Evolutionary conservation across 2,329 filamentous ascomycete species (phyloP), one percentile per base, ranked within the genome.

Genomic region (Penicillium sp.): DNA sequence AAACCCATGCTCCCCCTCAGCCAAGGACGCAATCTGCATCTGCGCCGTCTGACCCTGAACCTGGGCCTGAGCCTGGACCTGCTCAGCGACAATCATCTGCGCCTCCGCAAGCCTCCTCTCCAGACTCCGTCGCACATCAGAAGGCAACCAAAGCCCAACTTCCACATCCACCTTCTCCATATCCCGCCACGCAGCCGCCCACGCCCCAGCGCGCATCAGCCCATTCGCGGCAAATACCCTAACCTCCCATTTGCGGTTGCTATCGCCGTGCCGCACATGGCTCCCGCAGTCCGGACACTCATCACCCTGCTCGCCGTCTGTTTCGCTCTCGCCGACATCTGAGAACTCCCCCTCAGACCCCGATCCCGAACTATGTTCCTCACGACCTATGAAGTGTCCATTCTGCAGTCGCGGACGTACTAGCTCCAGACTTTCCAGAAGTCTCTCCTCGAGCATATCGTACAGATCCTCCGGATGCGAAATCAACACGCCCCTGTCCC

Each of bases 131-230:
- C 77, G 72, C 9, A 80, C 58, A 9, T 78, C 75, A 3, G 79
- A 75, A 2, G 76, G 75, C 22, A 84, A 72, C 76, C 78, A 81
- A 3, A 93, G 87, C 61, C 88, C 82, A 44, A 99, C 82, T 69
- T 97, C 92, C 1, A 95, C 88, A 64, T 99, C 93, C 0, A 97
- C 89, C n/a, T 92, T 82, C 72, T 99, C 93, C 93, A 99, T 99
- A 70, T 97, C 92, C 59, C 83, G 87, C 92, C 92, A 99, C 50
- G 89, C 92, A 2, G 91, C 91, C 4, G 82, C 82, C 93, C 93
- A 99, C 0, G 93, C 92, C 0, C 89, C 89, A 4, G 89, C 85
- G 50, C 84, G 82, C 89, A 99, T 95, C 40, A 97, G 75, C 0
- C 93, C 93, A 68, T 97, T 99, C 44, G 90, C 92, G 0, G 93